A percentile compares a stretch with the other conserved stretches of the same genome.
phyloP scores from a whole-genome alignment of 805 yeast genomes.

The Cyberlindnera mycetangii region DNA sequence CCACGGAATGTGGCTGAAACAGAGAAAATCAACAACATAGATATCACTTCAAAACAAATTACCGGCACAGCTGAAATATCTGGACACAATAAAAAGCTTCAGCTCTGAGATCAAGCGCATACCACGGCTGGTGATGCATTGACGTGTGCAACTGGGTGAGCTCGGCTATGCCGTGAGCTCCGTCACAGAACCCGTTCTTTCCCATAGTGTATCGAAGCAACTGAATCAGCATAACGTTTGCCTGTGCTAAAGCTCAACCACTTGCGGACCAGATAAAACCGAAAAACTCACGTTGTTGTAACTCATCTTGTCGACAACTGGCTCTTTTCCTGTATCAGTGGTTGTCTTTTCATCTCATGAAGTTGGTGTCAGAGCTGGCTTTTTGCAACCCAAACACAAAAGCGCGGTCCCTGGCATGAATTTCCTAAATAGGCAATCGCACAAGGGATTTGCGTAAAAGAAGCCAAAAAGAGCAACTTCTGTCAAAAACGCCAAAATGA shows the following conservation, averaged over 20 bases:
- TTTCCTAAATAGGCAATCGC: background rate
- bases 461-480: background rate
- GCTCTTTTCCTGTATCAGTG: background rate
- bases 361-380: background rate
- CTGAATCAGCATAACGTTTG: no score
- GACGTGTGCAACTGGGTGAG: background rate
- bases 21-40: background rate
- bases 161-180: background rate
- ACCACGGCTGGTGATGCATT: no score
- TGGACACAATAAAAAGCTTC: no score
- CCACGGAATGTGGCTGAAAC: conserved; percentile 5
- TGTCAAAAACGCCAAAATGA: background rate
- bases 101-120: no score
- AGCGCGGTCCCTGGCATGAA: background rate
- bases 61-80: no score
- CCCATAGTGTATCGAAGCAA: no score
- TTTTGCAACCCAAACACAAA: conserved; percentile 1
- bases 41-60: no score
- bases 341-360: background rate
- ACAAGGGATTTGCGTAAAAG: background rate
- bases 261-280: background rate
- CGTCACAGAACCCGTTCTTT: no score
- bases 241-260: no score
- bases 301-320: conserved; percentile 8
- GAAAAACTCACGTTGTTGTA: conserved; percentile 16